These are phyloP conservation scores for Fonsecaea nubica DNA, from an alignment of 2,329 filamentous ascomycete genomes.

Conservation along the genomic window DNA sequence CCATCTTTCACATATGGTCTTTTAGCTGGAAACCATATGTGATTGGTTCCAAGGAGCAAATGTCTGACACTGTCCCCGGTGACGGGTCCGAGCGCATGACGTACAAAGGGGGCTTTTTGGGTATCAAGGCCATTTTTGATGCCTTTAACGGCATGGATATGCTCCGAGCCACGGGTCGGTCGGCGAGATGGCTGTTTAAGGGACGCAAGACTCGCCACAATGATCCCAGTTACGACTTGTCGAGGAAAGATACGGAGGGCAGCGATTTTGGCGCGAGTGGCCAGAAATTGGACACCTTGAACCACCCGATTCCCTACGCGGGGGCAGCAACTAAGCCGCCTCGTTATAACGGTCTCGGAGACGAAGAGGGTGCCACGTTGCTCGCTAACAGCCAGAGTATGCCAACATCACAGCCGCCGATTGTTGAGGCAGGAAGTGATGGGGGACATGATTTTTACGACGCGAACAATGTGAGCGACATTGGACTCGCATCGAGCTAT, in stretches of 20 bases:
- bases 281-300: conserved; percentile 27
- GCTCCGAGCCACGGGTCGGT: conserved; percentile 77
- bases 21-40: conserved; percentile 78
- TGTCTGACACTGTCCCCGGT: conserved; percentile 51
- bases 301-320: conserved; percentile 21
- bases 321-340: conserved; percentile 21
- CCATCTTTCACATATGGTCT: conserved; percentile 79
- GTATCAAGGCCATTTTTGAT: conserved; percentile 70
- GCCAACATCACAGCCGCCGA: conserved; percentile 12
- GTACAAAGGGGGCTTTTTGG: conserved; percentile 70
- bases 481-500: conserved; percentile 34
- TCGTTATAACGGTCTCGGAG: conserved; percentile 23
- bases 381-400: conserved; percentile 42
- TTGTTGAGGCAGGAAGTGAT: conserved; percentile 6
- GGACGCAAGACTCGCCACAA: conserved; percentile 63
- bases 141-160: conserved; percentile 84
- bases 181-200: conserved; percentile 80
- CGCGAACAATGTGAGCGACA: conserved; percentile 29
- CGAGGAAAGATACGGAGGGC: conserved; percentile 26
- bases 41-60: conserved; percentile 56
- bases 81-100: conserved; percentile 45
- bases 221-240: conserved; percentile 50
- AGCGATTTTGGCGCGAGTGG: conserved; percentile 24
- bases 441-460: conserved; percentile 18
- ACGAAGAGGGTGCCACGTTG: conserved; percentile 50